Evolutionary conservation across 2,329 filamentous ascomycete species (phyloP), one percentile per base, ranked within the genome.

Genomic region (Tolypocladium cylindrosporum): DNA sequence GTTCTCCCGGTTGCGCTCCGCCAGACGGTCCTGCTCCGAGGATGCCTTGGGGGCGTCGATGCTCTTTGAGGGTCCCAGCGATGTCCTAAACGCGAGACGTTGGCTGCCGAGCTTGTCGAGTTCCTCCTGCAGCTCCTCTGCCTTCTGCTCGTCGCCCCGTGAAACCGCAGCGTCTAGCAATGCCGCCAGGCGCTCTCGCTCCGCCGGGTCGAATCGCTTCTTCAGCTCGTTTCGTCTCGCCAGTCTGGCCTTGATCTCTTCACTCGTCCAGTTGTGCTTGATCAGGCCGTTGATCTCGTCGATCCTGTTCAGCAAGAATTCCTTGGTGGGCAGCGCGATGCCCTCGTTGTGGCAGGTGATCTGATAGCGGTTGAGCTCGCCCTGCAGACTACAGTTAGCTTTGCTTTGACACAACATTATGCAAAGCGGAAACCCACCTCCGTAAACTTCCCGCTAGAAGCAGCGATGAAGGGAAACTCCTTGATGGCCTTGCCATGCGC

Each of bases 391-490:
- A 31, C 27, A 6, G 63, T 71, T 59, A 74, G 67, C 61, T 54
- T 57, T 14, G 34, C 6, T 54, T 57, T 14, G 34, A 6, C 57
- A 13, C 2, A 3, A 3, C 48, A 8, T 10, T 36, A 4, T 27
- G 10, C 9, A 7, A 13, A 3, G 9, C 16, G 31, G 24, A n/a
- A 51, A 19, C 48, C 34, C n/a, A 90, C 88, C 72, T 94, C 91
- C n/a, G 88, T 90, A 67, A 97, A 89, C 48, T 81, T 79, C 55
- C 86, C 85, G 70, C 96, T 92, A 0, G 94, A 97, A 69, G 93
- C 92, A 61, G 88, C 87, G 61, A 94, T 87, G 72, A 97, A 97
- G 5, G 92, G 91, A 75, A 91, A 97, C 41, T 92, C 86, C 69
- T 88, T 88, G 68, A 91, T 83, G 0, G 89, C 81, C 66, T 92